Percentiles rank a stretch among this genome's conserved stretches.
These are phyloP conservation scores for Aspergillus sclerotialis DNA, from an alignment of 2,329 filamentous ascomycete species.

Conservation along the genomic window DNA sequence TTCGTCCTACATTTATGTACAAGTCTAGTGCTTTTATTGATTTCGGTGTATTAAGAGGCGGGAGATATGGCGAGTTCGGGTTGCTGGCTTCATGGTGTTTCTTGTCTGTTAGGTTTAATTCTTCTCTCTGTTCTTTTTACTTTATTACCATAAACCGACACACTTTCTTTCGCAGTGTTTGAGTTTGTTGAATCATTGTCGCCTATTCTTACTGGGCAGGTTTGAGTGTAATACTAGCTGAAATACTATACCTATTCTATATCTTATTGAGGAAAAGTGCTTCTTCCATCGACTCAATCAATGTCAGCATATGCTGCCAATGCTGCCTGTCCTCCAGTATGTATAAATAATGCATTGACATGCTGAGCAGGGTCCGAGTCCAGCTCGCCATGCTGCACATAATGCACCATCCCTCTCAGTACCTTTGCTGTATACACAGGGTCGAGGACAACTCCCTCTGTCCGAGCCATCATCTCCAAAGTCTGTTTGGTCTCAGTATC, in stretches of 20 bases:
- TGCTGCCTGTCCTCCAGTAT: constrained; percentile 30
- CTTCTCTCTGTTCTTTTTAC: too few relatives aligned
- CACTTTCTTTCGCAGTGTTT: too few relatives aligned
- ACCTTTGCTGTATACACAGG: constrained; percentile 32
- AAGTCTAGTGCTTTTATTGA: too few relatives aligned
- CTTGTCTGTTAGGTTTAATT: too few relatives aligned
- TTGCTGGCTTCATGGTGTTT: too few relatives aligned
- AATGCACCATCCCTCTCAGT: constrained; percentile 20
- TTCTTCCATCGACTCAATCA: constrained; percentile 2
- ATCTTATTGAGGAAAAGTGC: constrained; percentile 9
- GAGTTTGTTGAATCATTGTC: too few relatives aligned
- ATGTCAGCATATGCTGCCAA: constrained; percentile 24
- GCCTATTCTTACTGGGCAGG: too few relatives aligned
- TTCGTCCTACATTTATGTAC: too few relatives aligned
- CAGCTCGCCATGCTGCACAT: constrained; percentile 15
- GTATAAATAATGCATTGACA: constrained; percentile 29
- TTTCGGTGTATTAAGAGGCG: too few relatives aligned
- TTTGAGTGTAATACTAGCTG: constrained; percentile 22
- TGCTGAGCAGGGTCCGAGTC: constrained; percentile 7
- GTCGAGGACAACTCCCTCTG: constrained; percentile 24
- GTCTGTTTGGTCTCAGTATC: constrained; percentile 17
- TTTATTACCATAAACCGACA: too few relatives aligned
- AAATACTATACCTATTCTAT: constrained; percentile 14
- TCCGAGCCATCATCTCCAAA: constrained; percentile 18
- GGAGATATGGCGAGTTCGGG: too few relatives aligned